A percentile compares a stretch with the other conserved stretches of the same genome.
phyloP scores from a whole-genome alignment of 2,329 filamentous ascomycete species.

The Colletotrichum sp. region DNA sequence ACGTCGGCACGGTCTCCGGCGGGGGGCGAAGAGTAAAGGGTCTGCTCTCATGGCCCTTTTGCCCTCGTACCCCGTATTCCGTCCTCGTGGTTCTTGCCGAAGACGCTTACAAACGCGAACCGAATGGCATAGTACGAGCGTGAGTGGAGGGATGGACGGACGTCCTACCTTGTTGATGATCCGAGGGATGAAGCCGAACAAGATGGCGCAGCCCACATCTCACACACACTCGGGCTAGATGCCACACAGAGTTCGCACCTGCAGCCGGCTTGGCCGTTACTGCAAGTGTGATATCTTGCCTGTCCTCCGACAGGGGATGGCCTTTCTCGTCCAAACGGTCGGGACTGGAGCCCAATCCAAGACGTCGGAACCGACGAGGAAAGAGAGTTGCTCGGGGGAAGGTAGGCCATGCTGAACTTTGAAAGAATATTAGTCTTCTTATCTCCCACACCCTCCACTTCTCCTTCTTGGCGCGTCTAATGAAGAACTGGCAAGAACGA shows the following conservation, averaged over 20 bases:
- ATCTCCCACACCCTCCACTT: background rate
- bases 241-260: background rate
- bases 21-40: background rate
- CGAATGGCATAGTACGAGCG: background rate
- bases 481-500: background rate
- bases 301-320: background rate
- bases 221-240: background rate
- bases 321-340: constrained; percentile 3
- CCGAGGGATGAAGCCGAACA: background rate
- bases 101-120: background rate
- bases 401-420: background rate
- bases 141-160: background rate
- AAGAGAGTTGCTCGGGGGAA: background rate
- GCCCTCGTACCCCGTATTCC: background rate
- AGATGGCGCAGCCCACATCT: background rate
- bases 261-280: constrained; percentile 4
- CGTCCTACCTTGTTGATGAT: background rate
- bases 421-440: background rate
- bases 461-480: background rate
- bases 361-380: background rate
- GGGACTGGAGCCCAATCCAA: background rate
- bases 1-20: background rate
- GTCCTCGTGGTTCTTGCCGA: background rate
- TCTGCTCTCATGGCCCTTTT: background rate
- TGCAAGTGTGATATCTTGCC: background rate